These are phyloP conservation scores for Immersiporthe knoxdaviesiana DNA, from an alignment of 2,329 filamentous ascomycete species.

Conservation along the genomic window DNA sequence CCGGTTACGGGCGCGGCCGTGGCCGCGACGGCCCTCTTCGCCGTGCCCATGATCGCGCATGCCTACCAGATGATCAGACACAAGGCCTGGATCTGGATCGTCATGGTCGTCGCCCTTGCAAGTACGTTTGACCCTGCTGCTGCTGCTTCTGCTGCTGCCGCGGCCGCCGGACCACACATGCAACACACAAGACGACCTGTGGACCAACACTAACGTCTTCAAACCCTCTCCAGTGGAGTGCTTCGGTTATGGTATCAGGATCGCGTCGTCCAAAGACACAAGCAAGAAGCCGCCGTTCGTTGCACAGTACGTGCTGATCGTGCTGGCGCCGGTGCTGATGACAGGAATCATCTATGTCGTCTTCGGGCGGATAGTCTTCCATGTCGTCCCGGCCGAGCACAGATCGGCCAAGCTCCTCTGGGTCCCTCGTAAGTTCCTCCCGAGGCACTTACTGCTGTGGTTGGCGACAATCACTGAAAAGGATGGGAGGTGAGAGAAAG, in stretches of 20 bases:
- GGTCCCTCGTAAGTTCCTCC: conserved; percentile 38
- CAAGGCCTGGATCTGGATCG: conserved; percentile 38
- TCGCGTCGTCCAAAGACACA: conserved; percentile 36
- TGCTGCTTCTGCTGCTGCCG: too few species aligned
- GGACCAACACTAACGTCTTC: not conserved
- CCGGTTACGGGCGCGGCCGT: conserved; percentile 36
- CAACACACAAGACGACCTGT: not conserved
- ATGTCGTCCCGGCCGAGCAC: conserved; percentile 40
- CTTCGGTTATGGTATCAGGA: conserved; percentile 41
- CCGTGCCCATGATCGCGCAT: conserved; percentile 33
- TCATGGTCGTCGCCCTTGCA: conserved; percentile 36
- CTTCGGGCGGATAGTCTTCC: conserved; percentile 45
- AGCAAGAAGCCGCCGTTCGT: conserved; percentile 37
- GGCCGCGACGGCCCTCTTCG: conserved; percentile 35
- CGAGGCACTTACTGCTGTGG: too few species aligned
- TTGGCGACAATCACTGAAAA: conserved; percentile 23
- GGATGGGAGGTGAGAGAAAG: conserved; percentile 38
- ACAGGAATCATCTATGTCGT: conserved; percentile 44
- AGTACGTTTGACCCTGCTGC: conserved; percentile 31
- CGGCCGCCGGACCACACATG: too few species aligned
- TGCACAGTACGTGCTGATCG: conserved; percentile 43
- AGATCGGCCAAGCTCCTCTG: conserved; percentile 42
- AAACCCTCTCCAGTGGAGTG: conserved; percentile 39
- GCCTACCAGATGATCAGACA: conserved; percentile 34
- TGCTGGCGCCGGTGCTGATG: conserved; percentile 45